Conservation (phyloP, 352 stramenopile genomes). For the Phytophthora quininea region DNA sequence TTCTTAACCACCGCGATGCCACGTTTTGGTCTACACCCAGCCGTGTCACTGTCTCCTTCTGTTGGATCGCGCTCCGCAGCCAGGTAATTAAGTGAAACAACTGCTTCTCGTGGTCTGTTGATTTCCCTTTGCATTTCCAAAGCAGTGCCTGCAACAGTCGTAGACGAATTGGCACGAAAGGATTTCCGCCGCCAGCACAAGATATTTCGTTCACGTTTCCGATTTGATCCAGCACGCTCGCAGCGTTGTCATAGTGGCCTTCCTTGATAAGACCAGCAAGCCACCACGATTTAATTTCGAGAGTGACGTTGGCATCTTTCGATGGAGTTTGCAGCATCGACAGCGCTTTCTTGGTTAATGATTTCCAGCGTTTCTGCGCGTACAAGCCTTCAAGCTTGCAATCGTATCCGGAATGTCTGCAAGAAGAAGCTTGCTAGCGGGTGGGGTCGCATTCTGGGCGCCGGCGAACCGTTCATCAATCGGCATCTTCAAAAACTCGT, state of each 20-base stretch:
- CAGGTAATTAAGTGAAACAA: slow-evolving; percentile 59
- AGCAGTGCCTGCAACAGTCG: slow-evolving; percentile 70
- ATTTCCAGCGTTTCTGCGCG: slow-evolving; percentile 71
- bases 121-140: slow-evolving; percentile 68
- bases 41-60: slow-evolving; percentile 30
- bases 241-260: slow-evolving; percentile 75
- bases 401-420: slow-evolving; percentile 68
- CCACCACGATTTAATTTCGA: slow-evolving; percentile 86
- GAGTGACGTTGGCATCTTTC: slow-evolving; percentile 47
- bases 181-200: slow-evolving; percentile 16
- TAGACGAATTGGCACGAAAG: slow-evolving; percentile 66
- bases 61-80: slow-evolving; percentile 36
- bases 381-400: slow-evolving; percentile 61
- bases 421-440: slow-evolving; percentile 51
- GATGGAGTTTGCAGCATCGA: slow-evolving; percentile 72
- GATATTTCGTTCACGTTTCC: slow-evolving; percentile 57
- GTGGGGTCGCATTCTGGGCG: slow-evolving; percentile 28
- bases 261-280: slow-evolving; percentile 82
- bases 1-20: slow-evolving; percentile 58
- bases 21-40: slow-evolving; percentile 42
- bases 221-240: slow-evolving; percentile 77
- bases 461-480: slow-evolving; percentile 45
- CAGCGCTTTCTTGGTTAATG: slow-evolving; percentile 74
- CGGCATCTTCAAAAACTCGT: slow-evolving; percentile 67
- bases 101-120: slow-evolving; percentile 66